Conservation (phyloP, 768 basidiomycete genomes). For the Royoungia palumana region DNA sequence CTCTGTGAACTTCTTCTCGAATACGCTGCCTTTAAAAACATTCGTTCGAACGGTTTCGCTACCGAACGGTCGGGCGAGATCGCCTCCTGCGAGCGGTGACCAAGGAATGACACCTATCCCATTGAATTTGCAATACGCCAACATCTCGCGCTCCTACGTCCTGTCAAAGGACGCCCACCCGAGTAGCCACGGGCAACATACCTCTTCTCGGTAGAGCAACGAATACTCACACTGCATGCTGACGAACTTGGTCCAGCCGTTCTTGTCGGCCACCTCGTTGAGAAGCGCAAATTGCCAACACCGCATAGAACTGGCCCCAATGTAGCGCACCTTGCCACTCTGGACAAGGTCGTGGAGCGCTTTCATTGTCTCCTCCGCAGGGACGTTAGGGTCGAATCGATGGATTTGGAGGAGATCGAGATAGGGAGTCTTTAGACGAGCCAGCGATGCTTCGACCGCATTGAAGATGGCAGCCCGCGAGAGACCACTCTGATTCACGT, state of each 20-base stretch:
- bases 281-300: constrained; percentile 45
- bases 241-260: constrained; percentile 52
- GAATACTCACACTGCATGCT: constrained; percentile 56
- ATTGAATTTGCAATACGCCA: constrained; percentile 42
- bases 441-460: constrained; percentile 36
- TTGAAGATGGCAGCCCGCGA: constrained; percentile 39
- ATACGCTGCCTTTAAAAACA: constrained; percentile 15
- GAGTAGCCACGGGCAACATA: constrained; percentile 1
- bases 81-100: constrained; percentile 41
- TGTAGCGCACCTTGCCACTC: constrained; percentile 48
- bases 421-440: constrained; percentile 35
- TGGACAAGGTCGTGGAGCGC: constrained; percentile 49
- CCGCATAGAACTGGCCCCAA: constrained; percentile 47
- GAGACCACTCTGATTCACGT: constrained; percentile 33
- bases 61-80: constrained; percentile 37
- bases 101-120: constrained; percentile 56
- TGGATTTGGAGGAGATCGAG: constrained; percentile 46
- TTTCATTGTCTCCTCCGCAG: constrained; percentile 47
- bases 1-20: constrained; percentile 25
- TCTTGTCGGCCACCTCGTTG: constrained; percentile 41
- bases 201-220: constrained; percentile 54
- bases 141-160: constrained; percentile 43
- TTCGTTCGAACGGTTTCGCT: constrained; percentile 21
- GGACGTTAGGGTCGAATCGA: constrained; percentile 35
- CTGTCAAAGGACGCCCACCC: background rate